Evolutionary conservation across 1,284 basidiomycete species (phyloP), one percentile per base, ranked within the genome.

Genomic region (Moesziomyces antarcticus): DNA sequence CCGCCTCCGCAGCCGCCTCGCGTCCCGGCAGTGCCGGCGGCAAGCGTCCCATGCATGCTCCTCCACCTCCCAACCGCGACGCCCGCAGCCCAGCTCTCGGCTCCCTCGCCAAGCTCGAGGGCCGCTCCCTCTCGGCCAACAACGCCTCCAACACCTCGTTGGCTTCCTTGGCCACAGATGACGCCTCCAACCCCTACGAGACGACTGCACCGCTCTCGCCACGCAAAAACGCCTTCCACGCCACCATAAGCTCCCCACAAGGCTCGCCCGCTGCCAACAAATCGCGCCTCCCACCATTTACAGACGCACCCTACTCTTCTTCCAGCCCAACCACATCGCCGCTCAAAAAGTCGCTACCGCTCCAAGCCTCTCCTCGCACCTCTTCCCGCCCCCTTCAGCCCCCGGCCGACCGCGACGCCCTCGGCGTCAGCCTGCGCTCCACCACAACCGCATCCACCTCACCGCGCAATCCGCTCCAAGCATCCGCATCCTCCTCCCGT

Each of bases 11-110:
- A 0, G 37, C 51, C n/a, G 51, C 59, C 1, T 51, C 64, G 10
- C 59, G 73, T 5, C 64, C 73, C 4, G 47, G 57, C 33, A 71
- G 63, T 14, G 59, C 64, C 4, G 45, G 41, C 10, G 55, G 60
- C 20, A 71, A 71, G 56, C 58, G 73, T 20, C 73, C 73, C 22
- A 67, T 75, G 63, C 40, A 75, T 42, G 67, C 68, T 7, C 73
- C 73, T 9, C 68, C 73, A 2, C 73, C 73, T 8, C 73, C 73
- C n/a, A 56, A 62, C 3, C 69, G 62, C 37, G 62, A 72, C 49
- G 58, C n/a, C 9, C 62, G 68, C 33, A 65, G 68, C 33, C 57
- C 68, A 1, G 57, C 66, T 20, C 27, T 59, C 42, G 45, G 44
- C n/a, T 44, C 59, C 10, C 44, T 53, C 11, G 59, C 66, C 30